A percentile compares a stretch with the other conserved stretches of the same genome.
phyloP scores from a whole-genome alignment of 148 eudicot species.

The Amaranthus hypochondriacus region DNA sequence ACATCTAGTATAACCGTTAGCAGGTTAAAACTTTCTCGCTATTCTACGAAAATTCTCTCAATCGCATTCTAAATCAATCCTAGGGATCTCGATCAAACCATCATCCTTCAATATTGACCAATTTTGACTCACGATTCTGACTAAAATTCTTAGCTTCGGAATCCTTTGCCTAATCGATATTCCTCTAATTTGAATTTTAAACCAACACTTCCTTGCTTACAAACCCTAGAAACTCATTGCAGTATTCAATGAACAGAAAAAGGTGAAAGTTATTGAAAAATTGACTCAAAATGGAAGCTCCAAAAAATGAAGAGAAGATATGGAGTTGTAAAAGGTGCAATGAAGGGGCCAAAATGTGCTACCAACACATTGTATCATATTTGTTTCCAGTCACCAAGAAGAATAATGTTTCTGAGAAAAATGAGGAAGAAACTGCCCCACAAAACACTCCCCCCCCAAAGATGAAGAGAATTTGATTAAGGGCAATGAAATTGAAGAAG shows the following conservation, averaged over 20 bases:
- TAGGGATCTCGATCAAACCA: too few relatives aligned
- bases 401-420: neutral
- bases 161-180: too few relatives aligned
- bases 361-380: constrained; percentile 7
- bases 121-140: too few relatives aligned
- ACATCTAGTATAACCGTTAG: too few relatives aligned
- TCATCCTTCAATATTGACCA: too few relatives aligned
- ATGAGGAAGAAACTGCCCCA: neutral
- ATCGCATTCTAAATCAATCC: too few relatives aligned
- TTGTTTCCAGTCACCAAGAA: constrained; percentile 9
- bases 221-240: too few relatives aligned
- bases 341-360: constrained; percentile 10
- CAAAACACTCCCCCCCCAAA: neutral
- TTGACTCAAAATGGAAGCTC: constrained; percentile 5
- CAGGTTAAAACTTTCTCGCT: too few relatives aligned
- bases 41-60: too few relatives aligned
- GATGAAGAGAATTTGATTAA: neutral
- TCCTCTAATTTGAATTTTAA: too few relatives aligned
- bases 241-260: constrained; percentile 6
- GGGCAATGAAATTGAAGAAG: neutral
- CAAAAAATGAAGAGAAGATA: constrained; percentile 3
- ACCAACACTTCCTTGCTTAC: too few relatives aligned
- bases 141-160: too few relatives aligned
- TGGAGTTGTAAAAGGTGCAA: neutral
- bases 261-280: neutral